Evolutionary conservation across 2,329 filamentous ascomycete species (phyloP).

Genomic region (Ophiostoma populinum): DNA sequence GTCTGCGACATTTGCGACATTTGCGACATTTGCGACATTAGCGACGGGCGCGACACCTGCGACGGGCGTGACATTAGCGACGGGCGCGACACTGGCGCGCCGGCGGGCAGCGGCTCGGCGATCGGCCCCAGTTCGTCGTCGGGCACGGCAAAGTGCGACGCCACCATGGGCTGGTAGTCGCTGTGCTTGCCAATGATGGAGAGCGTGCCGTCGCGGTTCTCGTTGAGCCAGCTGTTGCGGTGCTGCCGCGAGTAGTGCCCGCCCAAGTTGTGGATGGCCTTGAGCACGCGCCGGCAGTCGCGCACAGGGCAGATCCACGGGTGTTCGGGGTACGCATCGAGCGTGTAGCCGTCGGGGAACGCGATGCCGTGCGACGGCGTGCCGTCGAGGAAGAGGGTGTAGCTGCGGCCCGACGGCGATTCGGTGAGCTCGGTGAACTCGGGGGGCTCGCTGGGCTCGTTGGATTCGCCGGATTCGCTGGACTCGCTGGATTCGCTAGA

Average conservation of each 20-base stretch:
- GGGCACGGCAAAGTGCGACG: conserved; percentile 10
- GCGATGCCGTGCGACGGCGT: not conserved
- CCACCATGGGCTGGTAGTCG: conserved; percentile 10
- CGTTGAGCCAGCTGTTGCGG: not conserved
- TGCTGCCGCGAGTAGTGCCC: not conserved
- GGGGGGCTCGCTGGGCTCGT: not conserved
- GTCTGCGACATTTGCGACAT: too few species aligned
- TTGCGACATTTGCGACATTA: too few species aligned
- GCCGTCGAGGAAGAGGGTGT: not conserved
- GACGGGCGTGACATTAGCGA: too few species aligned
- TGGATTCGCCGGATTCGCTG: not conserved
- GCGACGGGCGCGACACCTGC: too few species aligned
- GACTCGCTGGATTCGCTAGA: too few species aligned
- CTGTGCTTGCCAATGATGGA: conserved; percentile 10
- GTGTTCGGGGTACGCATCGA: not conserved
- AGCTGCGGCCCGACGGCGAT: not conserved
- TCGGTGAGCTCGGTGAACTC: not conserved
- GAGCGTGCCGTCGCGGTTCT: conserved; percentile 13
- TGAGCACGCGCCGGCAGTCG: not conserved
- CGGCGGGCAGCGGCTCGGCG: not conserved
- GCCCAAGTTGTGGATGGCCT: conserved; percentile 1
- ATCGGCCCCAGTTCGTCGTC: conserved; percentile 7
- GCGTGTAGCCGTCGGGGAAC: conserved; percentile 1
- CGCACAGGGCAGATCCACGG: conserved; percentile 3
- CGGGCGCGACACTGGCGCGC: not conserved